Conservation (phyloP, 2,329 filamentous ascomycete genomes). For the Xylariaceae sp. region DNA sequence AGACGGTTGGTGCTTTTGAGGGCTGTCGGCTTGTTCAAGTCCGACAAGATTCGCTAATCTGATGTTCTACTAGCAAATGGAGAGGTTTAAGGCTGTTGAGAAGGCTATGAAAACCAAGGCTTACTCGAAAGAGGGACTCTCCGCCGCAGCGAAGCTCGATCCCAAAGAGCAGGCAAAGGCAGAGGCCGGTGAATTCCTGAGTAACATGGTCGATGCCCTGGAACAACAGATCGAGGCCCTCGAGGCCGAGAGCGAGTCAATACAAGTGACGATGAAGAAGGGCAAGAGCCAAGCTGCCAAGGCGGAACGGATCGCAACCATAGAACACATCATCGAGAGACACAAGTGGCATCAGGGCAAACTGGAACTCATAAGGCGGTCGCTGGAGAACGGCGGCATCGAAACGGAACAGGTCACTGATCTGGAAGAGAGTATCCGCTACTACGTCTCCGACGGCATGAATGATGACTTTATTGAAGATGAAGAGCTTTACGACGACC, state of each 20-base stretch:
- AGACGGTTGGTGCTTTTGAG: constrained; percentile 64
- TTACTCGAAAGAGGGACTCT: constrained; percentile 95
- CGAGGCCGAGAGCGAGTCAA: constrained; percentile 80
- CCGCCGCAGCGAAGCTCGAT: constrained; percentile 85
- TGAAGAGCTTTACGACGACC: constrained; percentile 90
- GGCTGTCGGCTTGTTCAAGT: constrained; percentile 2
- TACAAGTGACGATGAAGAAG: constrained; percentile 90
- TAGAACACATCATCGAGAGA: constrained; percentile 77
- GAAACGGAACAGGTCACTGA: constrained; percentile 83
- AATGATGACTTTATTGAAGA: constrained; percentile 90
- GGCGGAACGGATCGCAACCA: constrained; percentile 79
- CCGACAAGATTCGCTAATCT: constrained; percentile 13
- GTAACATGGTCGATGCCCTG: constrained; percentile 82
- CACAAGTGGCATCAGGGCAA: constrained; percentile 97
- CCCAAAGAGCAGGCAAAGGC: constrained; percentile 96
- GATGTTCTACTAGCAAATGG: constrained; percentile 72
- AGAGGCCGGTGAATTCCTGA: constrained; percentile 81
- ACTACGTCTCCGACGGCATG: constrained; percentile 88
- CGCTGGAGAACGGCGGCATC: constrained; percentile 86
- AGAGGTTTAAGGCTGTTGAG: constrained; percentile 99
- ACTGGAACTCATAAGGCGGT: constrained; percentile 82
- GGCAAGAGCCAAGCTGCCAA: constrained; percentile 82
- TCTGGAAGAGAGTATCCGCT: constrained; percentile 85
- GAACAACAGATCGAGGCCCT: constrained; percentile 89
- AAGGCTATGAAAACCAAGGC: constrained; percentile 99